Evolutionary conservation across 176 grass and related monocot genomes (phyloP).

Genomic region (Eragrostis nindensis): DNA sequence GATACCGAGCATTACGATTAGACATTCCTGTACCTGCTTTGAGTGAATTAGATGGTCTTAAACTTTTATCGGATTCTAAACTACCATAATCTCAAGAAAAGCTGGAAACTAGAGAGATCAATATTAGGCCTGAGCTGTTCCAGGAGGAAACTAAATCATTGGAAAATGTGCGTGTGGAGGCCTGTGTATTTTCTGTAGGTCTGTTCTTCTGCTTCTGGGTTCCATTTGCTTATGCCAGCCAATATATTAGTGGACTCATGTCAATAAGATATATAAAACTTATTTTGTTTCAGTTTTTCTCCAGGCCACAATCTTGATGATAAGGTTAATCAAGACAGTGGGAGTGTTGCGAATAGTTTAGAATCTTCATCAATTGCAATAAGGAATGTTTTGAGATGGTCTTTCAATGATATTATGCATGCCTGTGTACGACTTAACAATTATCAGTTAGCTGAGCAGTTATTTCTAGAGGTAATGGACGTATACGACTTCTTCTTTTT

Average conservation of each 20-base stretch:
- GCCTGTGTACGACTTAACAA: conserved; percentile 51
- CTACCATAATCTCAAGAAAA: conserved; percentile 40
- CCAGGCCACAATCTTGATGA: conserved; percentile 45
- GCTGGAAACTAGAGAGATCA: conserved; percentile 29
- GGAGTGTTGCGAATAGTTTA: conserved; percentile 35
- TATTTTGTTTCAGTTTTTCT: conserved; percentile 48
- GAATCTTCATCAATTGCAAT: conserved; percentile 42
- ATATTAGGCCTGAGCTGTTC: conserved; percentile 31
- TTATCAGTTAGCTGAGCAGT: conserved; percentile 62
- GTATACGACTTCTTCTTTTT: conserved; percentile 10
- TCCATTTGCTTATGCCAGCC: conserved; percentile 19
- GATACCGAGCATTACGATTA: conserved; percentile 61
- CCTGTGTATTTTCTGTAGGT: conserved; percentile 35
- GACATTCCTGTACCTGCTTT: conserved; percentile 85
- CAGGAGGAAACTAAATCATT: conserved; percentile 32
- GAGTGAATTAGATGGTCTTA: conserved; percentile 43
- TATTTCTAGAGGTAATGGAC: conserved; percentile 81
- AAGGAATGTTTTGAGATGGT: conserved; percentile 61
- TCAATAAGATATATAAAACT: conserved; percentile 34
- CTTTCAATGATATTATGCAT: conserved; percentile 88
- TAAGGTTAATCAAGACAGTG: conserved; percentile 35
- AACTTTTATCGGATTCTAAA: conserved; percentile 38
- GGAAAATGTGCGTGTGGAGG: conserved; percentile 38
- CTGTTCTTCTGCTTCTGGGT: conserved; percentile 37
- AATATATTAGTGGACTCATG: conserved; percentile 9